Percentiles rank a stretch among this genome's conserved stretches.
Evolutionary conservation across 2,329 filamentous ascomycete species (phyloP).

Genomic region (Xylariales sp.): DNA sequence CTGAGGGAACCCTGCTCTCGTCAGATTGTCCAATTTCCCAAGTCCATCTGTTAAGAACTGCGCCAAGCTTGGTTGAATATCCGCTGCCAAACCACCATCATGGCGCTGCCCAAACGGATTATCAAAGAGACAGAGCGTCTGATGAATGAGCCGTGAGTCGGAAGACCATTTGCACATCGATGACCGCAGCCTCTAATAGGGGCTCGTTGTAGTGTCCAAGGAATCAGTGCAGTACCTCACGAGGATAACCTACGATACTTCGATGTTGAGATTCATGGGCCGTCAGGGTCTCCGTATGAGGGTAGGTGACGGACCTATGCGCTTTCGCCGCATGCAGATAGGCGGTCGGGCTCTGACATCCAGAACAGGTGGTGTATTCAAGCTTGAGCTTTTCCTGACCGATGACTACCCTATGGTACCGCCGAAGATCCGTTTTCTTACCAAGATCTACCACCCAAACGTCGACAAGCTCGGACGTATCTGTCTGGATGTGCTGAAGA

Average conservation of each 20-base stretch:
- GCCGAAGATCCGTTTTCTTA: slow-evolving; percentile 96
- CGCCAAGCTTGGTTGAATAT: background rate
- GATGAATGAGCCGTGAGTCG: slow-evolving; percentile 85
- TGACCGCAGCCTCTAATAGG: background rate
- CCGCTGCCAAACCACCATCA: slow-evolving; percentile 21
- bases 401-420: slow-evolving; percentile 99
- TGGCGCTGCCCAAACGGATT: slow-evolving; percentile 91
- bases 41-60: background rate
- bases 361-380: slow-evolving; percentile 80
- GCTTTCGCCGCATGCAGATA: too few relatives aligned
- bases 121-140: slow-evolving; percentile 98
- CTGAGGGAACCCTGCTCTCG: too few relatives aligned
- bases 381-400: slow-evolving; percentile 93
- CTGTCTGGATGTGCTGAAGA: slow-evolving; percentile 95
- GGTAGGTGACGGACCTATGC: too few relatives aligned
- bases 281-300: slow-evolving; percentile 89
- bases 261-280: slow-evolving; percentile 93
- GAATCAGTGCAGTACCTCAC: slow-evolving; percentile 92
- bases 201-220: slow-evolving; percentile 67
- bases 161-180: background rate
- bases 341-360: too few relatives aligned
- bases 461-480: slow-evolving; percentile 97
- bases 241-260: slow-evolving; percentile 98
- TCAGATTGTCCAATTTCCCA: background rate
- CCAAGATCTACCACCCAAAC: slow-evolving; percentile 99